Base-by-base conservation (phyloP, 257 asterid species). In the Rubia yunnanensis region DNA sequence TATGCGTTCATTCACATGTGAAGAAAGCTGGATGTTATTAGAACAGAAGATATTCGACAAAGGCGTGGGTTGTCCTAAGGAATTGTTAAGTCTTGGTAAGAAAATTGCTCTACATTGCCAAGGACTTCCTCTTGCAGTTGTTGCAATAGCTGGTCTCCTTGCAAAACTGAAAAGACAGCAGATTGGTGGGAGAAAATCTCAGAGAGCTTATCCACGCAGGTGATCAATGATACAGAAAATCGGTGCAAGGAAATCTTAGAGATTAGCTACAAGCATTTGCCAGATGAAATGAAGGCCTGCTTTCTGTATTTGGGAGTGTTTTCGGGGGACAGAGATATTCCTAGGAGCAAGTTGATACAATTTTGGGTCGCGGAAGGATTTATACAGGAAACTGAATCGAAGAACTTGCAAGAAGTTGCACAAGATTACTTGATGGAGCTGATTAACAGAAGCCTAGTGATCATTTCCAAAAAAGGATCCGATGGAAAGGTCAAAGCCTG, bases 121-220 rank as follows among this genome's bases (percentile, higher is more conserved):
- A 44, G 69, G 69, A 30, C n/a, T 65, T 23, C 69, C 69, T 27
- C 69, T 65, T 30, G 69, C 69, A 9, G 69, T 65, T 49, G 69
- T 65, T 65, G 60, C 69, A 18, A 49, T 65, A 18, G 39, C 60
- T 10, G 69, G 69, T 30, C 59, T 65, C 8, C 69, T 65, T 48
- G 1, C 5, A 49, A 36, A 32, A 48, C 32, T 5, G 32, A 65
- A n/a, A 65, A 65, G 69, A 48, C 31, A 13, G 23, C 34, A 2
- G 46, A n/a, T 10, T 48, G n/a, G 10, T 65, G 69, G 60, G 8
- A 65, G 48, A 48, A 10, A n/a, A 48, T 65, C 4, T 34, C 60
- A 18, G 24, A 27, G 28, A 18, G 60, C 69, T 48, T 65, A 23
- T 48, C 31, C n/a, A 48, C 60, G 0, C 27, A 17, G 39, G 18